phyloP scores from a whole-genome alignment of 225 moss, liverwort and hornwort species.

The Climacium dendroides region DNA sequence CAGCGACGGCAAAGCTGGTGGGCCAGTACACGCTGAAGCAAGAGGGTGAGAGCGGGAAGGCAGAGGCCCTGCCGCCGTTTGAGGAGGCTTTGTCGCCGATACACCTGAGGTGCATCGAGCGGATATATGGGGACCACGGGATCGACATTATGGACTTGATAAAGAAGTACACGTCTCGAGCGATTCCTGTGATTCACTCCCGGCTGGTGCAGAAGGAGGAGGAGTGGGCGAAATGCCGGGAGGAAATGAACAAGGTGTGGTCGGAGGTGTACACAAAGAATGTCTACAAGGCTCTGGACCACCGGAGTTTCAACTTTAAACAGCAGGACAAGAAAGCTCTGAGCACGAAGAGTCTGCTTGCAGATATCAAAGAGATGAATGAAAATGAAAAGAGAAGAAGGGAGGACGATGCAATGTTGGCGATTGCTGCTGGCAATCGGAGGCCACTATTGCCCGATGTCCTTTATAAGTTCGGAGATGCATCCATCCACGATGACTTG shows the following conservation, averaged over 20 bases:
- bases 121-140: conserved; percentile 94
- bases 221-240: conserved; percentile 65
- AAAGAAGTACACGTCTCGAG: conserved; percentile 30
- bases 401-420: conserved; percentile 61
- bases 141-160: conserved; percentile 73
- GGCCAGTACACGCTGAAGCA: conserved; percentile 39
- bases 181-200: conserved; percentile 61
- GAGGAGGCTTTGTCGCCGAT: conserved; percentile 65
- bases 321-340: conserved; percentile 94
- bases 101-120: conserved; percentile 72
- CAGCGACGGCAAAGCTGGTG: conserved; percentile 49
- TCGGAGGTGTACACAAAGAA: conserved; percentile 89
- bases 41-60: conserved; percentile 35
- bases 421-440: conserved; percentile 54
- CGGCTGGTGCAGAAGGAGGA: conserved; percentile 86
- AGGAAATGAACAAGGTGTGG: conserved; percentile 97
- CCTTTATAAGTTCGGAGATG: conserved; percentile 40
- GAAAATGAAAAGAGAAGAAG: conserved; percentile 66
- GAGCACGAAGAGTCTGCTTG: conserved; percentile 69
- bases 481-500: conserved; percentile 68
- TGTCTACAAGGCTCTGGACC: conserved; percentile 86
- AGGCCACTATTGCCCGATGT: conserved; percentile 50
- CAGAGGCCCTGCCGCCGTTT: conserved; percentile 19
- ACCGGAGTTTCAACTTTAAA: conserved; percentile 91
- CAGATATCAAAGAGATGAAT: conserved; percentile 75